Base-by-base conservation (phyloP, 306 rosid genomes). In the Prunus armeniaca region DNA sequence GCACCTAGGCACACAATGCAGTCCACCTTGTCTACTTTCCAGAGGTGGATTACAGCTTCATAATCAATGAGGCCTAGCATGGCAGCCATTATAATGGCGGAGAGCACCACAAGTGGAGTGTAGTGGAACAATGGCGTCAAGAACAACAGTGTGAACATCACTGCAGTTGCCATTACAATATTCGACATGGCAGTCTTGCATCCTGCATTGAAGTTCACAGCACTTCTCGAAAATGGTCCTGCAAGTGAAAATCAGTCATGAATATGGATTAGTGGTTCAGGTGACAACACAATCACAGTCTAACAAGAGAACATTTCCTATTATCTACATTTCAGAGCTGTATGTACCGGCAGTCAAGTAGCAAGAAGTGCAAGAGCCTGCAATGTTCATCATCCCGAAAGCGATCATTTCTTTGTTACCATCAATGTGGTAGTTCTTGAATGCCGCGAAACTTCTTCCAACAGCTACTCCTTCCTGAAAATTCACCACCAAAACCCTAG, bases 401-500 rank as follows among this genome's bases (percentile, higher is more conserved):
- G 89, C 89, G 49, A 86, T 78, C 89, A 86, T 86, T 73, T 86
- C 87, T 71, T 83, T 86, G 80, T 86, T 86, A 24, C 89, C 89
- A 63, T 86, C 85, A 72, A 78, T 86, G 66, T 86, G 87, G 58
- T 86, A 86, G 63, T 80, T 83, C 78, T 83, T 86, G 3, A 83
- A 30, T 2, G 76, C 52, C 25, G 89, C 89, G 67, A 86, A 86
- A 65, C 89, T 83, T 78, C 87, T 83, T 72, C 89, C 89, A 15
- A 86, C 89, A 7, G 89, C 89, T 34, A 83, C 83, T 81, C 89
- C 89, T 80, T 86, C 89, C 89, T 86, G 72, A 73, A 72, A 9
- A 34, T 34, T 34, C 69, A 34, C 50, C 50, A 65, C 20, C 67
- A 30, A 3, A 17, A 12, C 14, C 30, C 20, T 30, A 28, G 12